phyloP scores from a whole-genome alignment of 192 early-diverging fungal species.

The Coemansia sp. region DNA sequence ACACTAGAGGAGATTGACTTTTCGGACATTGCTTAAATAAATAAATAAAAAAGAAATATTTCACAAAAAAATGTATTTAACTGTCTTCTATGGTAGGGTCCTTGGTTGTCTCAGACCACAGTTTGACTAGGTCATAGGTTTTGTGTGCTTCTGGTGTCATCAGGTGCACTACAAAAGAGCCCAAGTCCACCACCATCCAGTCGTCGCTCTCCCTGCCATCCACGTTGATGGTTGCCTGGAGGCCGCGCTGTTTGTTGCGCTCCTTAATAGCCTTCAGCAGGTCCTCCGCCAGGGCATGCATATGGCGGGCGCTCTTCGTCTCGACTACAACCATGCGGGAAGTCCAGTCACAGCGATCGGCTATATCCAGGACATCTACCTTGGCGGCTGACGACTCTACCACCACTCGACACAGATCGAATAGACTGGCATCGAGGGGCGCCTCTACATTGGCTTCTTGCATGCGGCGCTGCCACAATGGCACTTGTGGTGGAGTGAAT shows the following conservation, averaged over 20 bases:
- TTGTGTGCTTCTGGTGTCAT: slow-evolving; percentile 46
- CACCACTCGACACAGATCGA: slow-evolving; percentile 31
- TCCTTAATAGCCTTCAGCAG: slow-evolving; percentile 42
- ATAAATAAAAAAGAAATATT: slow-evolving; percentile 4
- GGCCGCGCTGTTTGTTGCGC: slow-evolving; percentile 13
- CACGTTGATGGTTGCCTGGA: slow-evolving; percentile 14
- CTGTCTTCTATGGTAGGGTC: background rate
- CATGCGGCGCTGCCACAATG: slow-evolving; percentile 44
- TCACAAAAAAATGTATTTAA: background rate
- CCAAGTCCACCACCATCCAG: slow-evolving; percentile 51
- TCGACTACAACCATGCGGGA: slow-evolving; percentile 28
- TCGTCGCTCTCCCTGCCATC: slow-evolving; percentile 53
- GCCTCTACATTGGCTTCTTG: background rate
- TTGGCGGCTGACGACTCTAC: slow-evolving; percentile 18
- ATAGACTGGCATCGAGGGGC: slow-evolving; percentile 25
- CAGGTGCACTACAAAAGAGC: slow-evolving; percentile 41
- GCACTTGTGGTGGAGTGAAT: slow-evolving; percentile 16
- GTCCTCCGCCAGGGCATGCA: slow-evolving; percentile 45
- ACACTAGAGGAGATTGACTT: slow-evolving; percentile 33
- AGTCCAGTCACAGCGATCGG: slow-evolving; percentile 42
- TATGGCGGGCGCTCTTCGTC: slow-evolving; percentile 49
- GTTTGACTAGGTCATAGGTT: slow-evolving; percentile 34
- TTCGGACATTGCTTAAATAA: slow-evolving; percentile 19
- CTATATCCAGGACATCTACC: slow-evolving; percentile 25
- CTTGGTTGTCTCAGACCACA: slow-evolving; percentile 18